Base-by-base conservation (phyloP, 768 basidiomycete genomes). In the Piloderma croceum region DNA sequence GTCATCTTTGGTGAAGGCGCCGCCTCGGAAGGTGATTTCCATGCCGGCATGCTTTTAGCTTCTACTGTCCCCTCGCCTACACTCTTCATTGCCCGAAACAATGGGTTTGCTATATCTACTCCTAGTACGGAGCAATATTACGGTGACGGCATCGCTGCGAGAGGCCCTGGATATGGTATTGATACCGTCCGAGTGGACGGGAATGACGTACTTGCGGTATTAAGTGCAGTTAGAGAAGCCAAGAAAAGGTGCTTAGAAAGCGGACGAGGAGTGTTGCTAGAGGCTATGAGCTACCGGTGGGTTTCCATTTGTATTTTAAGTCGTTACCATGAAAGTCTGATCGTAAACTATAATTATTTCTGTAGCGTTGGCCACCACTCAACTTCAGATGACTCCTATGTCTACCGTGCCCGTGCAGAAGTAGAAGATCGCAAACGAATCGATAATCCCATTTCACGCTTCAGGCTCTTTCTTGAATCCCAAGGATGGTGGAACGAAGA, bases 1-100 rank as follows among this genome's bases (percentile, higher is more conserved):
- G 90, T 89, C 37, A 96, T 81, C 61, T 93, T 94, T 47, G 92
- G 92, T 18, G 93, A 97, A 63, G 92, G 90, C 45, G 90, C 90
- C 6, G 90, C 91, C 3, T 90, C 88, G 2, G 92, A 94, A 63
- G 91, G 91, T 42, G 92, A 96, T 60, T 94, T 94, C 58, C 92
- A 97, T 55, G 93, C 92, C 1, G 93, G 90, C 20, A 68, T 92
- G 54, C 74, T 86, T 40, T 71, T 89, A 34, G 83, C 83, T 19
- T 88, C 84, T 3, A 85, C 83, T 0, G 68, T 90, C 20, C 78
- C 84, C 0, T 76, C 80, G 2, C 86, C 86, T 3, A 79, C 80
- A 3, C 59, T 89, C 13, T 90, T 76, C 61, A 73, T 89, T 43
- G 82, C 76, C 10, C 76, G 84, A 24, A 85, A 86, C 50, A 94